Evolutionary conservation across 2,329 filamentous ascomycete genomes (phyloP), one percentile per base, ranked within the genome.

Genomic region (Alternaria triticimaculans): DNA sequence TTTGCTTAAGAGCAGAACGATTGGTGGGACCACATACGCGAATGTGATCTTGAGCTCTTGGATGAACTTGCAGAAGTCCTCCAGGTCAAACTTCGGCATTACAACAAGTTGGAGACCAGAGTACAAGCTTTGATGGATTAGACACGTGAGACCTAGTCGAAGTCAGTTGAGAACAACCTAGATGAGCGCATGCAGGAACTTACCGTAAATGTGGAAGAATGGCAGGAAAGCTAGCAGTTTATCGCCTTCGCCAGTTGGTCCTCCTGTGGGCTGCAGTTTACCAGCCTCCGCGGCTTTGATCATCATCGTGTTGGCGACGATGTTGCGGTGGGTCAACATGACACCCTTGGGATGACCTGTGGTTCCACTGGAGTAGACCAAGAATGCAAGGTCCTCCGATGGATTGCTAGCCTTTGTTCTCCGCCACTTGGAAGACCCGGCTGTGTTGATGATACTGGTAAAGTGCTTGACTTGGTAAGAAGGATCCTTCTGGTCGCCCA

Each of bases 301-400:
- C 78, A 84, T 82, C 66, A 84, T 69, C 0, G 81, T 78, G 78
- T 97, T 97, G 63, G 92, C 83, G 11, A 96, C 87, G 63, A 97
- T 89, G 77, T 97, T 97, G 68, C 82, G 80, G 80, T 98, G 95
- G 8, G 89, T 91, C 30, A 97, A 84, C 87, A 93, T 92, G 14
- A 97, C 95, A 15, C 94, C 95, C 80, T 98, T 98, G 0, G 95
- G 94, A 55, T 94, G 83, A 2, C 95, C 95, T 0, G 95, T 97
- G 0, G 95, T 98, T 8, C 95, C 95, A 8, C 91, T 94, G 54
- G 90, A 93, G 79, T 97, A 97, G 1, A 96, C 93, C 61, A 97
- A 81, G 74, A 96, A 97, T 0, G 93, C 91, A 25, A 96, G 78
- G 76, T 97, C 93, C 61, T 88, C 89, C 54, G 86, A 85, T 0